A percentile compares a stretch with the other conserved stretches of the same genome.
Conservation (phyloP, 1,284 basidiomycete genomes). For the Cryptococcus depauperatus region DNA sequence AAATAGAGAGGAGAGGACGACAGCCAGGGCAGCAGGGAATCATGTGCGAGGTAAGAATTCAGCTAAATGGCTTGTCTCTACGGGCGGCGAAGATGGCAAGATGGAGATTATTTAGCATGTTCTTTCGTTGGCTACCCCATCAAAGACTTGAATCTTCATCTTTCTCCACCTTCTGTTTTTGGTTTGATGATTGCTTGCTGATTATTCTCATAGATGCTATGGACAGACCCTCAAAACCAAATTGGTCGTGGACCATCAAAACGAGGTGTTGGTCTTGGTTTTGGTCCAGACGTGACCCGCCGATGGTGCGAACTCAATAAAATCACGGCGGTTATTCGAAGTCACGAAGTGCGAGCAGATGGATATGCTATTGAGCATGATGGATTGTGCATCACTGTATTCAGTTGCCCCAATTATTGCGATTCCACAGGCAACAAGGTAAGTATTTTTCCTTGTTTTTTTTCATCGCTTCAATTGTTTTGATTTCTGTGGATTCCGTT, state of each 20-base stretch:
- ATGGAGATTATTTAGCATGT: neutral
- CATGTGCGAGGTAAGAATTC: slow-evolving; percentile 60
- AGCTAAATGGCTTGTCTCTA: too few relatives aligned
- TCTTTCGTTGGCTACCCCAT: too few relatives aligned
- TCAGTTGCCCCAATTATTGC: slow-evolving; percentile 46
- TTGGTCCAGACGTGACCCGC: slow-evolving; percentile 86
- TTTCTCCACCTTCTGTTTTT: neutral
- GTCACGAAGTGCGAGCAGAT: slow-evolving; percentile 90
- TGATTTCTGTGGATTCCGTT: neutral
- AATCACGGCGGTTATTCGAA: slow-evolving; percentile 82
- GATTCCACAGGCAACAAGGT: slow-evolving; percentile 47
- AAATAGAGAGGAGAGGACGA: slow-evolving; percentile 74
- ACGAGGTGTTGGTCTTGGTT: slow-evolving; percentile 89
- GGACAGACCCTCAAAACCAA: slow-evolving; percentile 89
- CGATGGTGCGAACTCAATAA: slow-evolving; percentile 82
- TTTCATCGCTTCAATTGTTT: neutral
- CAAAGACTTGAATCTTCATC: too few relatives aligned
- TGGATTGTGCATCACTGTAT: slow-evolving; percentile 46
- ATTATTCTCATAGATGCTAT: slow-evolving; percentile 53
- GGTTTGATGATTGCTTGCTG: neutral
- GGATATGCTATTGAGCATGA: slow-evolving; percentile 55
- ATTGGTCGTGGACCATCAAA: slow-evolving; percentile 94
- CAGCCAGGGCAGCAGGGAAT: slow-evolving; percentile 93
- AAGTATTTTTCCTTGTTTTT: neutral
- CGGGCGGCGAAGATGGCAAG: too few relatives aligned